phyloP scores from a whole-genome alignment of 129 eudicot species.

The Oenanthe sinensis region DNA sequence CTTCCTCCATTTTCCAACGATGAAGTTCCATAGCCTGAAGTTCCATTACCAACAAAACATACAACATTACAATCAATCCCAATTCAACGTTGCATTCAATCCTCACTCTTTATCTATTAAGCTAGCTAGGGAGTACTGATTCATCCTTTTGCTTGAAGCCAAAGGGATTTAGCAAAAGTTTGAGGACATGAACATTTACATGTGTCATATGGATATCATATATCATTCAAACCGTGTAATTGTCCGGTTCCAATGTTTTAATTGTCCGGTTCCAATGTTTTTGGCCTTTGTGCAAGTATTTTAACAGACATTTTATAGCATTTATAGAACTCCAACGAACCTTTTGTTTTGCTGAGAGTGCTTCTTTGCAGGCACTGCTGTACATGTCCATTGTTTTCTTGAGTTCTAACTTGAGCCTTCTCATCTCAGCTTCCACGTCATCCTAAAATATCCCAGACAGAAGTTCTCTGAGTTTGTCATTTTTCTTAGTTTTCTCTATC shows the following conservation, averaged over 20 bases:
- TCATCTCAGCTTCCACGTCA: constrained; percentile 61
- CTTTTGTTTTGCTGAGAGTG: constrained; percentile 60
- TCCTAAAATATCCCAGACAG: constrained; percentile 28
- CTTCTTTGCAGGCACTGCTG: constrained; percentile 62
- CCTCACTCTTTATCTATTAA: not conserved
- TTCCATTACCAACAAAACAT: not conserved
- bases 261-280: not conserved
- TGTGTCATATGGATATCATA: not conserved
- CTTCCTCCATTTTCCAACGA: constrained; percentile 42
- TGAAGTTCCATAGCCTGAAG: constrained; percentile 51
- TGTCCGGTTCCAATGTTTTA: not conserved
- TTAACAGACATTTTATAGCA: not conserved
- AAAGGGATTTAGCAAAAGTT: not conserved
- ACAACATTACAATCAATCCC: not conserved
- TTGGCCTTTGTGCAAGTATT: not conserved
- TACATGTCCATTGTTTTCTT: constrained; percentile 72
- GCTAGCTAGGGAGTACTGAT: not conserved
- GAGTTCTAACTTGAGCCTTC: constrained; percentile 52
- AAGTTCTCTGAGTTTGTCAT: not conserved
- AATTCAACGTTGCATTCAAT: not conserved
- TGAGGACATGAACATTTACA: not conserved
- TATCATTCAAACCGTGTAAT: not conserved
- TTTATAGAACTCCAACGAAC: constrained; percentile 5
- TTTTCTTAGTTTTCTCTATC: not conserved
- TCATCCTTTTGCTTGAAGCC: not conserved